A percentile compares a stretch with the other conserved stretches of the same genome.
Conservation (phyloP, 2,329 filamentous ascomycete genomes). For the Diaporthe caulivora region DNA sequence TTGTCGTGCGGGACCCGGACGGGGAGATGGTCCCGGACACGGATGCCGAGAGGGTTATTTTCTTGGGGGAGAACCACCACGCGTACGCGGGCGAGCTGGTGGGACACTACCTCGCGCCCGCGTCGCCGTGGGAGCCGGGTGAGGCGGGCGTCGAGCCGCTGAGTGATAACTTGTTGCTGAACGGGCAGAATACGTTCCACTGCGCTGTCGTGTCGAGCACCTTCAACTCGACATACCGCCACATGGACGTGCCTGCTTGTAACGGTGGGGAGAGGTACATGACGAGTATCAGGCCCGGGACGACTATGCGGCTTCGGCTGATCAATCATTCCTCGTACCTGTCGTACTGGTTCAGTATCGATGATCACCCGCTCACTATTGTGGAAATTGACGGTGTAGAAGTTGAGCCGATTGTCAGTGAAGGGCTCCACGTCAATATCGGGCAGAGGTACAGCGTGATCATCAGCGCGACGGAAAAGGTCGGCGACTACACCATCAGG, state of each 20-base stretch:
- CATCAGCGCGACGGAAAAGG: slow-evolving; percentile 48
- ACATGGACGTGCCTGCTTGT: slow-evolving; percentile 42
- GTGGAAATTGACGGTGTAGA: slow-evolving; percentile 57
- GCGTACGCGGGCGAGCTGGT: slow-evolving; percentile 49
- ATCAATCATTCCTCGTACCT: slow-evolving; percentile 56
- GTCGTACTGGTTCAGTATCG: slow-evolving; percentile 54
- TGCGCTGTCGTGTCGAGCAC: slow-evolving; percentile 48
- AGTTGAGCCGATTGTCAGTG: slow-evolving; percentile 48
- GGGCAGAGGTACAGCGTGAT: slow-evolving; percentile 55
- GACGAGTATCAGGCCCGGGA: slow-evolving; percentile 47
- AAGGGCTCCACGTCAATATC: slow-evolving; percentile 54
- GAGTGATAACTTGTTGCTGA: slow-evolving; percentile 55
- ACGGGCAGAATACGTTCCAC: slow-evolving; percentile 53
- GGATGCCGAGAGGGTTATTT: slow-evolving; percentile 53
- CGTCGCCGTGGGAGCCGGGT: slow-evolving; percentile 50
- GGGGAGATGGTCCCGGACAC: slow-evolving; percentile 47
- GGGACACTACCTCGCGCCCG: slow-evolving; percentile 49
- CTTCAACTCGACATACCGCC: slow-evolving; percentile 42
- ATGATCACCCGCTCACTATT: slow-evolving; percentile 52
- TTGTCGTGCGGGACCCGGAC: slow-evolving; percentile 56
- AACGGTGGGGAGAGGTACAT: slow-evolving; percentile 49
- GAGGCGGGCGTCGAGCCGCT: slow-evolving; percentile 55
- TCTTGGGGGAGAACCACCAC: slow-evolving; percentile 56
- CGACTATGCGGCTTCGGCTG: slow-evolving; percentile 51
- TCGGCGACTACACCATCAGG: slow-evolving; percentile 52